These are phyloP conservation scores for Trichomonascaceae sp. DNA, from an alignment of 1,139 yeast genomes.

Conservation along the genomic window DNA sequence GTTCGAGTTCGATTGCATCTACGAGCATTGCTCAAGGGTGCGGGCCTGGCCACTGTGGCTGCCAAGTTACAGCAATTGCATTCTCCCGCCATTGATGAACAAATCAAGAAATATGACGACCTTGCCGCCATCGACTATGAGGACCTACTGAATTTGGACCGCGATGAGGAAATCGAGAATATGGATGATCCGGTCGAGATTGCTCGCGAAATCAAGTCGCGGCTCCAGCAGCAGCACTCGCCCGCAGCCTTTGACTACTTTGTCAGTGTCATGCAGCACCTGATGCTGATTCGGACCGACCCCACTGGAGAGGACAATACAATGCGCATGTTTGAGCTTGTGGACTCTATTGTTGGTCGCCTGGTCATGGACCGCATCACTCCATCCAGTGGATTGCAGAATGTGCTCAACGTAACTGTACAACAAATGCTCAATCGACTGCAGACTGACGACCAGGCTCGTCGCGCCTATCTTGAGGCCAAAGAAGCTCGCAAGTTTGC, in stretches of 20 bases:
- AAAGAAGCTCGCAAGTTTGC: slow-evolving; percentile 53
- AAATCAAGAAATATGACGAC: slow-evolving; percentile 51
- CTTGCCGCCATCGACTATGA: slow-evolving; percentile 59
- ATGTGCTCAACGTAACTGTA: slow-evolving; percentile 73
- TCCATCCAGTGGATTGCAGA: slow-evolving; percentile 50
- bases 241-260: slow-evolving; percentile 51
- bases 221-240: slow-evolving; percentile 48
- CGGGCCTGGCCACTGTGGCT: slow-evolving; percentile 58
- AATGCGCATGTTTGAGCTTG: slow-evolving; percentile 56
- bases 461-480: slow-evolving; percentile 63
- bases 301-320: slow-evolving; percentile 40
- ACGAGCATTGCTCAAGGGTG: slow-evolving; percentile 63
- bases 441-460: slow-evolving; percentile 83
- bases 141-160: slow-evolving; percentile 47
- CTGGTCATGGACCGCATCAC: slow-evolving; percentile 43
- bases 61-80: slow-evolving; percentile 48
- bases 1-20: slow-evolving; percentile 58
- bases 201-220: slow-evolving; percentile 55
- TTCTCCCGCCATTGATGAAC: slow-evolving; percentile 51
- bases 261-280: slow-evolving; percentile 69
- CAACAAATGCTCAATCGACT: slow-evolving; percentile 66
- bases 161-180: slow-evolving; percentile 36
- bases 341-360: slow-evolving; percentile 75
- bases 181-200: slow-evolving; percentile 58
- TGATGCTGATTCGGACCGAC: slow-evolving; percentile 40